Base-by-base conservation (phyloP, 208 protist genomes). In the Ichthyophonus hoferi region DNA sequence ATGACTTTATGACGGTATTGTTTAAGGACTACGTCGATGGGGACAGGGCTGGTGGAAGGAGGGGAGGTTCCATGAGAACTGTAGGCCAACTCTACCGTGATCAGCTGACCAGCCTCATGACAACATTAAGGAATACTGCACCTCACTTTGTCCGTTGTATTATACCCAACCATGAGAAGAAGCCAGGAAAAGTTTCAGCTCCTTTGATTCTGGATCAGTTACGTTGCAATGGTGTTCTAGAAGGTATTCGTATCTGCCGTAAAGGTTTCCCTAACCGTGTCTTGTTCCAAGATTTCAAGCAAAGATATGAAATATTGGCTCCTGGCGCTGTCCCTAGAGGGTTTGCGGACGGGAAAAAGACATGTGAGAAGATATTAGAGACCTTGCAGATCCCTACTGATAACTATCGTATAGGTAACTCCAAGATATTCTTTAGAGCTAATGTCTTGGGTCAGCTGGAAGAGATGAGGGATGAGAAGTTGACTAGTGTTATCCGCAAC, bases 61-160 rank as follows among this genome's bases (percentile, higher is more conserved):
- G 88, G 78, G 90, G 88, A 35, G 90, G 88, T 39, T 89, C 40
- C 88, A 94, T 95, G 79, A 83, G 94, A 41, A 95, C 94, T 0
- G 93, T 95, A 14, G 93, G 88, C 34, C 79, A 88, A 41, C 89
- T 90, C 81, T 91, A 95, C 92, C 93, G 94, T 85, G 92, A 95
- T 39, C 91, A 94, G 88, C 89, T 95, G 35, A 42, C 79, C 7
- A 67, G 79, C 42, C 81, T 96, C 39, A 95, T 96, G 93, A 91
- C 78, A 17, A 94, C 90, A 17, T 87, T 96, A 1, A 35, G 88
- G 31, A 86, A 86, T 40, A 95, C 93, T 43, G 58, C 42, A 78
- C 94, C 94, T 42, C 93, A 96, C 90, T 96, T 95, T 88, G 92
- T 96, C 1, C 90, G 94, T 81, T 96, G 94, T 91, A 95, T 96